Evolutionary conservation across 768 basidiomycete genomes (phyloP).

Genomic region (Amanita exitialis): DNA sequence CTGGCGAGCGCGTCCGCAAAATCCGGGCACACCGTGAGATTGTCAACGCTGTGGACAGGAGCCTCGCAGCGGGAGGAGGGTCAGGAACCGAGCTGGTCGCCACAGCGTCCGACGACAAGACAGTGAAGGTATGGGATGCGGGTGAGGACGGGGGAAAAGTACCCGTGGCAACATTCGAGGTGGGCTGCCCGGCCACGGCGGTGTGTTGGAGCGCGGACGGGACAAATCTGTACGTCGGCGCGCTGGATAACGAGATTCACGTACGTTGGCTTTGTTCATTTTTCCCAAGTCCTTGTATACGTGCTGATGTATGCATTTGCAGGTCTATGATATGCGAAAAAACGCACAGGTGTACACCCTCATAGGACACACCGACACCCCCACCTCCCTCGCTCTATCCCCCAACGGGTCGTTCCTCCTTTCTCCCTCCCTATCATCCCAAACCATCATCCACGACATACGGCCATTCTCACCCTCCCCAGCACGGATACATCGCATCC

Average conservation of each 20-base stretch:
- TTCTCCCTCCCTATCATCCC: constrained; percentile 85
- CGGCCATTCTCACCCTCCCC: constrained; percentile 89
- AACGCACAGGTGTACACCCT: constrained; percentile 72
- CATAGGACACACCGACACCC: constrained; percentile 83
- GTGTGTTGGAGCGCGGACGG: constrained; percentile 94
- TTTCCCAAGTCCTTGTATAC: constrained; percentile 6
- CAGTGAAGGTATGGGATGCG: constrained; percentile 88
- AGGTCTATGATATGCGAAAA: constrained; percentile 91
- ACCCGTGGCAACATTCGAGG: constrained; percentile 69
- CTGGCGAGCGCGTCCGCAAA: constrained; percentile 72
- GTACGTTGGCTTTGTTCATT: constrained; percentile 33
- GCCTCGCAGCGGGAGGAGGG: constrained; percentile 64
- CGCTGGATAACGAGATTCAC: constrained; percentile 93
- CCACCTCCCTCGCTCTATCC: constrained; percentile 86
- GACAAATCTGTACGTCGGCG: constrained; percentile 80
- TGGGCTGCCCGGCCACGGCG: constrained; percentile 86
- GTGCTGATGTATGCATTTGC: background rate
- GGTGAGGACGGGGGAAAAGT: constrained; percentile 65
- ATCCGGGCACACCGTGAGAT: constrained; percentile 88
- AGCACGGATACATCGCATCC: constrained; percentile 66
- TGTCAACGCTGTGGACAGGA: constrained; percentile 83
- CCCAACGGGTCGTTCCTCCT: constrained; percentile 84
- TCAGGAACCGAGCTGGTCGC: constrained; percentile 72
- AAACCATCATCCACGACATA: constrained; percentile 84
- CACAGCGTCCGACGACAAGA: constrained; percentile 88